These are phyloP conservation scores for Botrytis aclada DNA, from an alignment of 2,329 filamentous ascomycete species.

Conservation along the genomic window DNA sequence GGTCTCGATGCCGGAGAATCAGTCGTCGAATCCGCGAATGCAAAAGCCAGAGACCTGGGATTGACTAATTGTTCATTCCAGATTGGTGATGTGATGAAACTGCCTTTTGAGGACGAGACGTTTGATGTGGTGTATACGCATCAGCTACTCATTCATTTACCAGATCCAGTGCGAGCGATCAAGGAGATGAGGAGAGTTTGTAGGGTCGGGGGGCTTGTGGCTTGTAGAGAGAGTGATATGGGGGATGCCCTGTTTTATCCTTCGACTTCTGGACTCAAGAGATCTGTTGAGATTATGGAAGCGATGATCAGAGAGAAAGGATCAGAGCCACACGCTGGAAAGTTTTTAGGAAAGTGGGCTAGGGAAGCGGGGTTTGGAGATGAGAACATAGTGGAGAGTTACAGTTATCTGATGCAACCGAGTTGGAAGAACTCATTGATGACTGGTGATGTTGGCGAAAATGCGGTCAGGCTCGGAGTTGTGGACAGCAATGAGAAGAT, in stretches of 20 bases:
- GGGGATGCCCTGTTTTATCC: conserved; percentile 11
- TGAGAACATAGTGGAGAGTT: neutral
- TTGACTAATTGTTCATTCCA: conserved; percentile 13
- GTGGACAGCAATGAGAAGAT: conserved; percentile 4
- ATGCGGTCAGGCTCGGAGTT: neutral
- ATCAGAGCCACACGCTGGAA: conserved; percentile 2
- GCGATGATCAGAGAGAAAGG: conserved; percentile 16
- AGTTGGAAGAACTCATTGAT: neutral
- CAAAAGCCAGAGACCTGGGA: neutral
- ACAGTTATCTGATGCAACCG: conserved; percentile 17
- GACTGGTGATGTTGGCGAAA: neutral
- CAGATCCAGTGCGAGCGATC: neutral
- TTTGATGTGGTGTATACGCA: conserved; percentile 20
- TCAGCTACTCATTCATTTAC: conserved; percentile 15
- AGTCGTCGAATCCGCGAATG: neutral
- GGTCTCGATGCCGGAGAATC: conserved; percentile 4
- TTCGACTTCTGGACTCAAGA: neutral
- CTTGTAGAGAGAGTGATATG: conserved; percentile 16
- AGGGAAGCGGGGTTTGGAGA: conserved; percentile 5
- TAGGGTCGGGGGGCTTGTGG: conserved; percentile 11
- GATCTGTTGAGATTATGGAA: neutral
- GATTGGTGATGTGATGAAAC: conserved; percentile 12
- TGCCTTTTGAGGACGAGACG: conserved; percentile 11
- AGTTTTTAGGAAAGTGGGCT: conserved; percentile 10
- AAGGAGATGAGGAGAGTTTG: conserved; percentile 17